Conservation (phyloP, 352 stramenopile genomes). For the Pythium dissimile region DNA sequence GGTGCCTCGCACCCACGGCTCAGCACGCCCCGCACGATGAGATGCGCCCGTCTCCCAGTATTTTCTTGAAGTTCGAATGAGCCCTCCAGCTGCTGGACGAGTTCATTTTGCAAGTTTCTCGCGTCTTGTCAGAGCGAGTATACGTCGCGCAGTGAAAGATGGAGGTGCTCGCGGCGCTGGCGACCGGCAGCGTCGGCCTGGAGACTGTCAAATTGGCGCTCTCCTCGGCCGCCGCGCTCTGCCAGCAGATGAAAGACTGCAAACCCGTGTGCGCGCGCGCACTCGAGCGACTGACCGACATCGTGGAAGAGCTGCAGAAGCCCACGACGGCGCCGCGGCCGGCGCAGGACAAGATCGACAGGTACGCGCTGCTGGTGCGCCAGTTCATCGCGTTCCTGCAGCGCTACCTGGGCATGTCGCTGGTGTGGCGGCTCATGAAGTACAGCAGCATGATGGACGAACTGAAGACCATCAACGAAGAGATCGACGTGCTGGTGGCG, state of each 20-base stretch:
- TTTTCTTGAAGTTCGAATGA: too few species aligned
- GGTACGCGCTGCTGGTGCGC: neutral
- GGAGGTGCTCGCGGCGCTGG: slow-evolving; percentile 4
- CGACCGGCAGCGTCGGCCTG: neutral
- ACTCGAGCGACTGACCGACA: slow-evolving; percentile 3
- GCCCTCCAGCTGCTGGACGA: too few species aligned
- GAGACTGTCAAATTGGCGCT: neutral
- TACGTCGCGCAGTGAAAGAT: neutral
- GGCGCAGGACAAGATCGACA: slow-evolving; percentile 4
- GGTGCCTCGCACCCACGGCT: too few species aligned
- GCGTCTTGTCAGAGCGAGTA: too few species aligned
- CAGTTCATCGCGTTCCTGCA: neutral
- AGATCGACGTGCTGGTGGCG: slow-evolving; percentile 4
- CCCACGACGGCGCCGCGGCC: neutral
- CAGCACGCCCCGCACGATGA: too few species aligned
- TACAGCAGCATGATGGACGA: slow-evolving; percentile 7
- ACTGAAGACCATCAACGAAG: slow-evolving; percentile 1
- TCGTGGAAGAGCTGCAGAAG: slow-evolving; percentile 8
- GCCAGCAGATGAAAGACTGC: slow-evolving; percentile 2
- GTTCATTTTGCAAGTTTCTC: too few species aligned
- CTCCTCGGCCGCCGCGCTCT: neutral
- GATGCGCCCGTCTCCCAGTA: too few species aligned
- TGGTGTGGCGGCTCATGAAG: neutral
- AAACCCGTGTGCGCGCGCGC: neutral
- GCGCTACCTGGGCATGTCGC: neutral